Conservation (phyloP, 805 yeast genomes). For the Trichomonascus vanleenenianus region DNA sequence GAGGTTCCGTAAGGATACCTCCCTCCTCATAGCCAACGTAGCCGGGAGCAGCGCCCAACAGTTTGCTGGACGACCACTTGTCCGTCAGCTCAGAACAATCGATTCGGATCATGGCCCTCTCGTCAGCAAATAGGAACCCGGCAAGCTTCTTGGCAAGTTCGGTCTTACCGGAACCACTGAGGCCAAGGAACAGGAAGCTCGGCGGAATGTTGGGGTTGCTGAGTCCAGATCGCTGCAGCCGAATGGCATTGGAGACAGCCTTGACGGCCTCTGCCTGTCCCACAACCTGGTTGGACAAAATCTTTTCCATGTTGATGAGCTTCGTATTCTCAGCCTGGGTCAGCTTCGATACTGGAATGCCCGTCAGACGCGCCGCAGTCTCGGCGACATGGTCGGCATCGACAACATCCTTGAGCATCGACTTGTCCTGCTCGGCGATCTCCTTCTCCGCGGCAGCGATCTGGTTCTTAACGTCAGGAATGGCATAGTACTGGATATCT, state of each 20-base stretch:
- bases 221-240: slow-evolving; percentile 88
- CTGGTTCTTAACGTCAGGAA: slow-evolving; percentile 78
- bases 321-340: slow-evolving; percentile 93
- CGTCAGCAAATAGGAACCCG: slow-evolving; percentile 92
- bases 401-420: slow-evolving; percentile 81
- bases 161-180: slow-evolving; percentile 97
- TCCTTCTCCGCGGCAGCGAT: slow-evolving; percentile 71
- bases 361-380: slow-evolving; percentile 93
- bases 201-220: slow-evolving; percentile 97
- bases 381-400: slow-evolving; percentile 91
- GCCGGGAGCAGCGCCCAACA: slow-evolving; percentile 97
- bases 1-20: slow-evolving; percentile 88
- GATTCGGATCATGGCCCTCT: slow-evolving; percentile 92
- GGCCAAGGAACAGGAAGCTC: slow-evolving; percentile 87
- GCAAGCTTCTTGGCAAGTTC: slow-evolving; percentile 96
- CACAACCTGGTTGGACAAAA: slow-evolving; percentile 72
- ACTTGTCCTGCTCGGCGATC: slow-evolving; percentile 56
- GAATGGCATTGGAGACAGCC: slow-evolving; percentile 91
- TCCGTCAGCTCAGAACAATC: slow-evolving; percentile 96
- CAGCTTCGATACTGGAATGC: slow-evolving; percentile 90
- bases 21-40: slow-evolving; percentile 97
- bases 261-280: slow-evolving; percentile 95
- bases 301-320: slow-evolving; percentile 90
- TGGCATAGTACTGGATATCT: slow-evolving; percentile 93
- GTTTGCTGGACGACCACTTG: slow-evolving; percentile 90